Conservation (phyloP, 306 rosid species). For the Prunus kanzakura region DNA sequence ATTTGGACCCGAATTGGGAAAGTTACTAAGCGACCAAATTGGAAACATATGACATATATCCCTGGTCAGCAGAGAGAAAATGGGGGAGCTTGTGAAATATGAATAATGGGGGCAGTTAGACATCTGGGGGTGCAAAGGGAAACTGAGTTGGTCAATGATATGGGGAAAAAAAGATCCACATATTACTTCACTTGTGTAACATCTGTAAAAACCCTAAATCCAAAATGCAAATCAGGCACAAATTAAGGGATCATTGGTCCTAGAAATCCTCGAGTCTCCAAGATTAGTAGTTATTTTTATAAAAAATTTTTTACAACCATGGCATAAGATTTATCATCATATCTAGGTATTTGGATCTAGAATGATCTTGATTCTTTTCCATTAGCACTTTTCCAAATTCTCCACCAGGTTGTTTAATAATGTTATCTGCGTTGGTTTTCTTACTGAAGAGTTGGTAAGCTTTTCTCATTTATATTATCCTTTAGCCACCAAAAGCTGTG, state of each 20-base stretch:
- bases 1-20: neutral
- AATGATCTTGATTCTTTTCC: neutral
- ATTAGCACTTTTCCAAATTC: neutral
- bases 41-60: neutral
- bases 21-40: neutral
- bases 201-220: no score
- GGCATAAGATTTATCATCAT: neutral
- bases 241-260: no score
- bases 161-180: no score
- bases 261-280: no score
- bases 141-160: no score
- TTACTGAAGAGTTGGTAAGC: conserved; percentile 4
- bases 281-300: no score
- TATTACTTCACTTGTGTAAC: no score
- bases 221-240: no score
- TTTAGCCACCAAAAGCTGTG: neutral
- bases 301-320: neutral
- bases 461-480: neutral
- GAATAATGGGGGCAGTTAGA: no score
- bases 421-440: neutral
- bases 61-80: no score
- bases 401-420: neutral
- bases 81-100: no score
- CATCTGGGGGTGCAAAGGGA: no score
- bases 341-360: neutral